Evolutionary conservation across 148 eudicot species (phyloP).

Genomic region (Silene uniflora): DNA sequence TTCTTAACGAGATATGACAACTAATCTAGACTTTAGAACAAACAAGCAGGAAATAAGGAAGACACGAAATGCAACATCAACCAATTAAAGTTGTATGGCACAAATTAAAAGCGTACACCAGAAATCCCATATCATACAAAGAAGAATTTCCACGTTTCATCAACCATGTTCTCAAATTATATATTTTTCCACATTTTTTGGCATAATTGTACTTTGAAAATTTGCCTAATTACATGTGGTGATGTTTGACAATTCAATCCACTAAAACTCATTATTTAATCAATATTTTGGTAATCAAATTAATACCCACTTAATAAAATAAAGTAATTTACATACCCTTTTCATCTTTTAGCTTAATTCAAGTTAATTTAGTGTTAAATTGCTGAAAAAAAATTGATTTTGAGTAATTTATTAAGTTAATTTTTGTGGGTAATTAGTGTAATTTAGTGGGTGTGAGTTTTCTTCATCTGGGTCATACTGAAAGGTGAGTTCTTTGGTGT

Average conservation of each 20-base stretch:
- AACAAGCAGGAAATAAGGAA: background rate
- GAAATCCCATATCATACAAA: background rate
- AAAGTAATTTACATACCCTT: background rate
- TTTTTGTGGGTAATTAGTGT: slow-evolving; percentile 1
- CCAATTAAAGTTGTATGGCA: slow-evolving; percentile 15
- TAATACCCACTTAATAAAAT: background rate
- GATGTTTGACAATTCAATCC: background rate
- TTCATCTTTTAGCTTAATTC: background rate
- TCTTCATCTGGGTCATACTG: slow-evolving; percentile 20
- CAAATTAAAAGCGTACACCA: background rate
- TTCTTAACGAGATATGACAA: too few species aligned
- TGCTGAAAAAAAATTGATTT: background rate
- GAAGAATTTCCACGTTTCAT: background rate
- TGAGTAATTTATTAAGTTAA: slow-evolving; percentile 6
- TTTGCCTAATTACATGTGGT: background rate
- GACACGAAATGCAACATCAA: slow-evolving; percentile 8
- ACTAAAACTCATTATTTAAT: background rate
- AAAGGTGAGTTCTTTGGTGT: slow-evolving; percentile 20
- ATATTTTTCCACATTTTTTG: background rate
- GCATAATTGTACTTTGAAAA: background rate
- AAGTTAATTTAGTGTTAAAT: background rate
- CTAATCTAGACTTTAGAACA: too few species aligned
- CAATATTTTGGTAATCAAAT: background rate
- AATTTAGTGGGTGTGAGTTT: background rate
- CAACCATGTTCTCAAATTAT: background rate